phyloP scores from a whole-genome alignment of 768 basidiomycete genomes.

The Russula emetica region DNA sequence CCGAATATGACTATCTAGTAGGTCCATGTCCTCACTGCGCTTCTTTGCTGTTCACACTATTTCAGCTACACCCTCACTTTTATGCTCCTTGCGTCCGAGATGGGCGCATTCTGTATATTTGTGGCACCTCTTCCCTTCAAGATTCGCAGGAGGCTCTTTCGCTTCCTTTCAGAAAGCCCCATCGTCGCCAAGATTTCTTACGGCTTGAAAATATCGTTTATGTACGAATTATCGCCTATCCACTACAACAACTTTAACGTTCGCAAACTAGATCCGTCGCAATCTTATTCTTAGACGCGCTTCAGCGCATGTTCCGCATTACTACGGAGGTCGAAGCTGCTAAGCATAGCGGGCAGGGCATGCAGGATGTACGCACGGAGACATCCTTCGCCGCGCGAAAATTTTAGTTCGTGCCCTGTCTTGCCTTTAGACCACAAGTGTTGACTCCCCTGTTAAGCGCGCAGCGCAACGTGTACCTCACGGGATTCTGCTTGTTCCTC shows the following conservation, averaged over 20 bases:
- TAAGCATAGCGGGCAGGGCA: constrained; percentile 48
- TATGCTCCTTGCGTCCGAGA: constrained; percentile 75
- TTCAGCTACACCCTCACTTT: constrained; percentile 78
- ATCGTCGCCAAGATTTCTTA: constrained; percentile 84
- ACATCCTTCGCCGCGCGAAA: constrained; percentile 88
- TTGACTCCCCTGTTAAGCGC: constrained; percentile 44
- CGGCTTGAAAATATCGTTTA: constrained; percentile 90
- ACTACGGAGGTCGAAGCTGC: constrained; percentile 66
- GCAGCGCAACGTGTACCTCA: constrained; percentile 89
- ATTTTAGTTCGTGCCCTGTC: constrained; percentile 66
- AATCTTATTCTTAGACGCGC: constrained; percentile 84
- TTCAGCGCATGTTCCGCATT: constrained; percentile 88
- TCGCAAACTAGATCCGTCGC: constrained; percentile 60
- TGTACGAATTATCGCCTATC: constrained; percentile 42
- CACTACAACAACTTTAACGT: not conserved
- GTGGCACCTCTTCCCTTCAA: constrained; percentile 81
- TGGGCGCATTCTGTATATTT: constrained; percentile 80
- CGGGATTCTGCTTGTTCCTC: constrained; percentile 91
- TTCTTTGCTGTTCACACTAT: not conserved
- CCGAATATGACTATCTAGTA: constrained; percentile 49
- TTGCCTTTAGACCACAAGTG: constrained; percentile 1
- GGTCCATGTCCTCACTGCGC: constrained; percentile 20
- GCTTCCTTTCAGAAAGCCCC: constrained; percentile 62
- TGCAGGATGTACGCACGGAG: constrained; percentile 68
- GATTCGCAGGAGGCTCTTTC: constrained; percentile 65